Conservation (phyloP, 2,329 filamentous ascomycete species). For the Alternaria sp. region DNA sequence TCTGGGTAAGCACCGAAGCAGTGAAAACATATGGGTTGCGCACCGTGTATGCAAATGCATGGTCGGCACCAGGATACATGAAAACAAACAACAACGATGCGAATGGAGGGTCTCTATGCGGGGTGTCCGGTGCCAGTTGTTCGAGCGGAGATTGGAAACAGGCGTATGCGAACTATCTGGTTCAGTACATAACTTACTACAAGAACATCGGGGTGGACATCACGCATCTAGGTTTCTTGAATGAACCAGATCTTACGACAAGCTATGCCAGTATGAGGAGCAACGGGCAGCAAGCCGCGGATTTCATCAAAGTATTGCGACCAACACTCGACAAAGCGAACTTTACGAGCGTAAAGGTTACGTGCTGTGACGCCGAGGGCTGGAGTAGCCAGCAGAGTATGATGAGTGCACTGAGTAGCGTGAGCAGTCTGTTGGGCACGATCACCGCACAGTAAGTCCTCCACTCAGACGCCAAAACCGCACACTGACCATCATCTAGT, state of each 20-base stretch:
- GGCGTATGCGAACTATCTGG: constrained; percentile 57
- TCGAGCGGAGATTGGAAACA: constrained; percentile 55
- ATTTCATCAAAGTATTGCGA: constrained; percentile 58
- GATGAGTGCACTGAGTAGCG: constrained; percentile 22
- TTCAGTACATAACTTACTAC: constrained; percentile 56
- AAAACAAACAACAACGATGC: constrained; percentile 57
- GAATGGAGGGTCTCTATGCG: constrained; percentile 56
- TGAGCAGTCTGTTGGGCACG: constrained; percentile 25
- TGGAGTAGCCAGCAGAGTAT: constrained; percentile 46
- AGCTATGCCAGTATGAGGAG: constrained; percentile 52
- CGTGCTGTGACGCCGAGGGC: constrained; percentile 55
- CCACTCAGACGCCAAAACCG: background rate
- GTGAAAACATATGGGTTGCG: constrained; percentile 51
- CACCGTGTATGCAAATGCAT: constrained; percentile 57
- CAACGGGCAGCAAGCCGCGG: constrained; percentile 55
- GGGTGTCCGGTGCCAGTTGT: constrained; percentile 51
- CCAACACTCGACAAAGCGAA: constrained; percentile 48
- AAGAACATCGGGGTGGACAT: constrained; percentile 49
- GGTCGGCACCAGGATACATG: constrained; percentile 60
- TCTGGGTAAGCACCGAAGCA: constrained; percentile 61
- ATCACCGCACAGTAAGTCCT: constrained; percentile 34
- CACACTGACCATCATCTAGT: constrained; percentile 2
- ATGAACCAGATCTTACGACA: constrained; percentile 52
- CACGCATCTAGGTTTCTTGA: constrained; percentile 53
- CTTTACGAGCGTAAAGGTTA: constrained; percentile 46